Conservation (phyloP, 176 grass and related monocot genomes). For the Metroxylon sagu region DNA sequence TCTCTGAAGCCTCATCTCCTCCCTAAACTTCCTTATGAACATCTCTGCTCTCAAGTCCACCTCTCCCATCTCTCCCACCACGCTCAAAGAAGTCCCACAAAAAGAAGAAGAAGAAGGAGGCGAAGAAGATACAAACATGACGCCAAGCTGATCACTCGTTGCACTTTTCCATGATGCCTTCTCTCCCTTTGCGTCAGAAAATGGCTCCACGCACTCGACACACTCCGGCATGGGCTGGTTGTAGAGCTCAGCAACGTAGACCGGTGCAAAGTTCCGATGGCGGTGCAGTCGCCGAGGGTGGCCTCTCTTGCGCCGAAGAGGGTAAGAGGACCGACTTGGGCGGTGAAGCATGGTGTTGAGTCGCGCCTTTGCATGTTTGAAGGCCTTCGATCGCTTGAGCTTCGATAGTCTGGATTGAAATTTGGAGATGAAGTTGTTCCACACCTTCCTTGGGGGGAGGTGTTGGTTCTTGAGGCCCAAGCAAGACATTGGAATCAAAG, state of each 20-base stretch:
- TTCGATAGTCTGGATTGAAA: constrained; percentile 8
- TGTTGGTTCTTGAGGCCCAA: constrained; percentile 17
- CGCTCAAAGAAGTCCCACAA: neutral
- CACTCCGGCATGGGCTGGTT: constrained; percentile 2
- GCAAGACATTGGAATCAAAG: constrained; percentile 38
- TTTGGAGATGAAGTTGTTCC: constrained; percentile 13
- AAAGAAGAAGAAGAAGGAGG: too few species aligned
- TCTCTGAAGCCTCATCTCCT: constrained; percentile 79
- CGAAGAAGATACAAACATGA: too few species aligned
- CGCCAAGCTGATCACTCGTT: constrained; percentile 11
- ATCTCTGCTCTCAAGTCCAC: constrained; percentile 67
- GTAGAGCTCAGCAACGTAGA: constrained; percentile 63
- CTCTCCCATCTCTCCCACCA: constrained; percentile 39
- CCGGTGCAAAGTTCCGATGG: constrained; percentile 28
- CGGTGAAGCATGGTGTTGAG: neutral
- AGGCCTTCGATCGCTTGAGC: constrained; percentile 14
- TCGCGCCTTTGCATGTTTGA: constrained; percentile 2
- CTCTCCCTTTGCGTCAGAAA: neutral
- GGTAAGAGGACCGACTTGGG: too few species aligned
- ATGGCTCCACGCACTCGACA: neutral
- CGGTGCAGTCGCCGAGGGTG: neutral
- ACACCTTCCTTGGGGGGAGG: constrained; percentile 13
- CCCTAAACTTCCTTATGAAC: constrained; percentile 71
- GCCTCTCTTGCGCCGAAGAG: neutral
- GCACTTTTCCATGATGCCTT: constrained; percentile 5